Percentiles rank a stretch among this genome's conserved stretches.
These are phyloP conservation scores for Blastobotrys aristatus DNA, from an alignment of 1,139 yeast genomes.

Conservation along the genomic window DNA sequence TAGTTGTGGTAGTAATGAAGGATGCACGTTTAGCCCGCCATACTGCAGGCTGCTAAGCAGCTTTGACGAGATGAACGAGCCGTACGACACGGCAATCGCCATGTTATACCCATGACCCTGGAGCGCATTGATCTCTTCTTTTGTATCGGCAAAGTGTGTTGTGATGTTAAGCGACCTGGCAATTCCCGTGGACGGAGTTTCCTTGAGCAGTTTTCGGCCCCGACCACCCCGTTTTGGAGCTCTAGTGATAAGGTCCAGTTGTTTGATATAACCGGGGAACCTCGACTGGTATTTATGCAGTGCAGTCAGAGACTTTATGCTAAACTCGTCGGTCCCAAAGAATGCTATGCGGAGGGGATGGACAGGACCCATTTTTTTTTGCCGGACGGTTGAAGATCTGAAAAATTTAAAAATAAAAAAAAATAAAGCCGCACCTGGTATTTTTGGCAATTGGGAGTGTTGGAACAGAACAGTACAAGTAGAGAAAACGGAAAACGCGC, in stretches of 20 bases:
- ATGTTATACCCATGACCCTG: constrained; percentile 44
- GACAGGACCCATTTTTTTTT: too few relatives aligned
- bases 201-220: constrained; percentile 43
- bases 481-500: too few relatives aligned
- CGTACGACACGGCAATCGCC: constrained; percentile 87
- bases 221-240: constrained; percentile 71
- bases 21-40: constrained; percentile 89
- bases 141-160: constrained; percentile 56
- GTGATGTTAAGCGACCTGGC: constrained; percentile 37
- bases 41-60: constrained; percentile 46
- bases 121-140: constrained; percentile 45
- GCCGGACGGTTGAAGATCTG: too few relatives aligned
- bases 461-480: too few relatives aligned
- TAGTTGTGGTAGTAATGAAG: constrained; percentile 76
- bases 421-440: too few relatives aligned
- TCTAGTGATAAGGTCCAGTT: constrained; percentile 61
- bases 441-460: too few relatives aligned
- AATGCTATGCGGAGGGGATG: constrained; percentile 46
- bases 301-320: constrained; percentile 51
- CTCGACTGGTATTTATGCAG: constrained; percentile 38
- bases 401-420: too few relatives aligned
- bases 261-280: constrained; percentile 35
- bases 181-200: constrained; percentile 51
- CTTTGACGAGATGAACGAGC: constrained; percentile 63
- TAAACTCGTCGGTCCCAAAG: constrained; percentile 80